Percentiles rank a stretch among this genome's conserved stretches.
Conservation (phyloP, 148 eudicot genomes). For the Fagopyrum homotropicum region DNA sequence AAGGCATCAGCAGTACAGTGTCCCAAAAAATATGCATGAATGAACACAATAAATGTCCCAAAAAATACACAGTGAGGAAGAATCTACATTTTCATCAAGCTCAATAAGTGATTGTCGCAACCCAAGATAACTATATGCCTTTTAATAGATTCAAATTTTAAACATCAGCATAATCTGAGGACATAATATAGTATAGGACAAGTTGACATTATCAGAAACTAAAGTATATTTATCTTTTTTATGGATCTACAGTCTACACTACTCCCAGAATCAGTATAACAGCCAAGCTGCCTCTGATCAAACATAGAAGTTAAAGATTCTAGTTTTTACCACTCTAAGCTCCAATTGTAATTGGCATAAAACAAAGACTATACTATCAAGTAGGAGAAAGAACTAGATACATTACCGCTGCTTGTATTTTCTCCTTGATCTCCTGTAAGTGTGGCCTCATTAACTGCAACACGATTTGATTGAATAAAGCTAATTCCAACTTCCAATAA, state of each 20-base stretch:
- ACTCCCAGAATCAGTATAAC: background rate
- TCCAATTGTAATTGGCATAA: background rate
- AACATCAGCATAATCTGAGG: background rate
- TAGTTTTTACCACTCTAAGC: slow-evolving; percentile 5
- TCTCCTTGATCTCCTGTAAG: background rate
- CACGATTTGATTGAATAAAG: background rate
- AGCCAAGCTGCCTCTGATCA: background rate
- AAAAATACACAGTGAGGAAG: background rate
- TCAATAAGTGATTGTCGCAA: background rate
- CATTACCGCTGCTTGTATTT: background rate
- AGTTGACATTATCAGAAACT: background rate
- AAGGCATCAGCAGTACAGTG: background rate
- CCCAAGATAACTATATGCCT: background rate
- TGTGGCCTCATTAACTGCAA: slow-evolving; percentile 41
- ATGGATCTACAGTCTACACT: background rate
- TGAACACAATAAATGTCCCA: background rate
- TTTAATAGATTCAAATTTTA: background rate
- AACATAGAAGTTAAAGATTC: background rate
- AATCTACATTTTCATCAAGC: background rate
- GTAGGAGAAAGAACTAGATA: background rate
- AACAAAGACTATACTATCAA: background rate
- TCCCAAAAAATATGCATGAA: background rate
- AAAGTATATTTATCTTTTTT: background rate
- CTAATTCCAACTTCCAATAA: too few relatives aligned
- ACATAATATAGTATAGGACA: background rate